These are phyloP conservation scores for Kitagawia praeruptora DNA, from an alignment of 129 eudicot species.

Conservation along the genomic window DNA sequence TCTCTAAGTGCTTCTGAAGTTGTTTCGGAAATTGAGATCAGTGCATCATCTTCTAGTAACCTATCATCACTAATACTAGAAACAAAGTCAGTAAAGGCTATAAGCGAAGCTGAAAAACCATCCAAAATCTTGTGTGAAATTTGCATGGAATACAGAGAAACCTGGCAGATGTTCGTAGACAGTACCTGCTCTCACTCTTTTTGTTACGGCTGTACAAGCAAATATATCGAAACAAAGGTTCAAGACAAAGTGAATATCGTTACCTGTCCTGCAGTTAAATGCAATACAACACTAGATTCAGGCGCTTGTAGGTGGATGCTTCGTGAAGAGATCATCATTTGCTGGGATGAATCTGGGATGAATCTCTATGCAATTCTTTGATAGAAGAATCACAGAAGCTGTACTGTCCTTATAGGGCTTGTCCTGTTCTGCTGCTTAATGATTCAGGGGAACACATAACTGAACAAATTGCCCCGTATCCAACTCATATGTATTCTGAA, in stretches of 20 bases:
- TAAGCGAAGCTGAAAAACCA: background rate
- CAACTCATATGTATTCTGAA: too few relatives aligned
- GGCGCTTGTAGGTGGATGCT: constrained; percentile 24
- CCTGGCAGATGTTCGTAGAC: background rate
- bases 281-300: constrained; percentile 14
- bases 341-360: constrained; percentile 59
- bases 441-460: constrained; percentile 18
- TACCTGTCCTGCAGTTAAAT: constrained; percentile 26
- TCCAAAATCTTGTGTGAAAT: background rate
- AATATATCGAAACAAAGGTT: constrained; percentile 31
- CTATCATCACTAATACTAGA: background rate
- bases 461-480: constrained; percentile 29
- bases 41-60: background rate
- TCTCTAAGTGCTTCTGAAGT: background rate
- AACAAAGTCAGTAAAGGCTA: background rate
- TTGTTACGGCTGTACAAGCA: background rate
- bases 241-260: constrained; percentile 26
- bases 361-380: constrained; percentile 28
- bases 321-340: constrained; percentile 17
- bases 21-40: background rate
- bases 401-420: constrained; percentile 39
- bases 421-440: constrained; percentile 31
- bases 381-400: constrained; percentile 37
- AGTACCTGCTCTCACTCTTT: background rate
- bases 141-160: background rate